Base-by-base conservation (phyloP, 768 basidiomycete genomes). In the Tylopilus sp. region DNA sequence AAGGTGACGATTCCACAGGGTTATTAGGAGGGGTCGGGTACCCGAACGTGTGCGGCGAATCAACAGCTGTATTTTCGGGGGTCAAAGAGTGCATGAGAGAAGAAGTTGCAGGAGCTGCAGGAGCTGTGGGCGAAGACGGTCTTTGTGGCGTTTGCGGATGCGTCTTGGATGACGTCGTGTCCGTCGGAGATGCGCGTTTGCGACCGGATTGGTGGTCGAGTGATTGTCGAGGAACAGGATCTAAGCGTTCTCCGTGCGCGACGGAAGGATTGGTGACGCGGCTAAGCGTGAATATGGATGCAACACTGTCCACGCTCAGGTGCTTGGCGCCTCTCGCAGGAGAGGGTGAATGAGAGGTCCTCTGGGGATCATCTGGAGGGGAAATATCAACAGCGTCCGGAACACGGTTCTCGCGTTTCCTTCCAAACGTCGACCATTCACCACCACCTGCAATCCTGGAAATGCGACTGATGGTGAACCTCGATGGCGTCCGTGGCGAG, bases 11-110 rank as follows among this genome's bases (percentile, higher is more conserved):
- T 34, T 54, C 58, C 19, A 58, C 53, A 45, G 53, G 44, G 30
- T 59, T 61, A 45, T 59, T 56, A 55, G 45, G 61, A 4, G 73
- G 74, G 19, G 76, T 74, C 8, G 68, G 69, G 30, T 68, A 53
- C 10, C 77, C 76, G 54, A 76, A 74, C 0, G 76, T 78, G 50
- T 61, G 70, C 11, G 76, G 76, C 22, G 76, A 76, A 57, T 73
- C 71, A 25, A 58, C 53, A 33, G 47, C 54, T 14, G 46, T 45
- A 54, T 60, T 49, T 45, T 45, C 59, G 52, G 71, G 67, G 4
- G 70, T 72, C 49, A 65, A 66, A 31, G 62, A 44, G 30, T 58
- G 59, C 56, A 48, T 55, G 41, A 36, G 25, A n/a, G 57, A 56
- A 57, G 57, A 49, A 22, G 48, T 30, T 26, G 54, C 40, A 28